Conservation (phyloP, 2,329 filamentous ascomycete genomes). For the Colletotrichum noveboracense region DNA sequence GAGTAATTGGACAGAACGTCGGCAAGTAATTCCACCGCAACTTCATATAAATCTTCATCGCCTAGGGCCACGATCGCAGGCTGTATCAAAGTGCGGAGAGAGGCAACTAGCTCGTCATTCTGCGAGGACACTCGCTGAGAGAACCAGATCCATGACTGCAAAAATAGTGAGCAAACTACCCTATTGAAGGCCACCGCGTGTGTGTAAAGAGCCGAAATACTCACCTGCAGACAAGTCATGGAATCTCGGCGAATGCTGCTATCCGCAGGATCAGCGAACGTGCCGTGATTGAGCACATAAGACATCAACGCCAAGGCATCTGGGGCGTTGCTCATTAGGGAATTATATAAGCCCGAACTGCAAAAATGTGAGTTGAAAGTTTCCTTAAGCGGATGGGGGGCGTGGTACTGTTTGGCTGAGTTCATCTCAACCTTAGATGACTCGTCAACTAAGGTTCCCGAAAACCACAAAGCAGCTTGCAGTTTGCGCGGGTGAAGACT, state of each 20-base stretch:
- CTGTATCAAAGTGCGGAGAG: slow-evolving; percentile 64
- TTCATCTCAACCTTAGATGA: slow-evolving; percentile 70
- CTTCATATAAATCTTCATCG: slow-evolving; percentile 62
- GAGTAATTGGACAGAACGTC: slow-evolving; percentile 71
- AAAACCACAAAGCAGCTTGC: slow-evolving; percentile 69
- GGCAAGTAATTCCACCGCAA: slow-evolving; percentile 67
- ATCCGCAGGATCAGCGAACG: slow-evolving; percentile 27
- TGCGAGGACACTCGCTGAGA: slow-evolving; percentile 68
- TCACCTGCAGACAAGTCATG: slow-evolving; percentile 67
- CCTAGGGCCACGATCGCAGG: slow-evolving; percentile 66
- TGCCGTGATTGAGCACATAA: slow-evolving; percentile 32
- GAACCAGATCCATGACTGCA: slow-evolving; percentile 75
- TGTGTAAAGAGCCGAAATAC: slow-evolving; percentile 1
- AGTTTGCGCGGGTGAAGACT: slow-evolving; percentile 52
- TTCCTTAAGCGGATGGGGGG: not conserved
- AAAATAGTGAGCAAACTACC: slow-evolving; percentile 1
- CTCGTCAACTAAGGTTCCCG: slow-evolving; percentile 68
- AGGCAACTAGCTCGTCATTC: slow-evolving; percentile 60
- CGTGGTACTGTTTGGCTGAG: slow-evolving; percentile 58
- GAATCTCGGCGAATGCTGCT: slow-evolving; percentile 55
- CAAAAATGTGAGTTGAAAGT: not conserved
- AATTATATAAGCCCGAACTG: slow-evolving; percentile 43
- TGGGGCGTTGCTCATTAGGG: slow-evolving; percentile 42
- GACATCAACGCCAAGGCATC: slow-evolving; percentile 47
- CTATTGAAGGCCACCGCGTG: not conserved